These are phyloP conservation scores for Gremmenia infestans DNA, from an alignment of 2,329 filamentous ascomycete species.

Conservation along the genomic window DNA sequence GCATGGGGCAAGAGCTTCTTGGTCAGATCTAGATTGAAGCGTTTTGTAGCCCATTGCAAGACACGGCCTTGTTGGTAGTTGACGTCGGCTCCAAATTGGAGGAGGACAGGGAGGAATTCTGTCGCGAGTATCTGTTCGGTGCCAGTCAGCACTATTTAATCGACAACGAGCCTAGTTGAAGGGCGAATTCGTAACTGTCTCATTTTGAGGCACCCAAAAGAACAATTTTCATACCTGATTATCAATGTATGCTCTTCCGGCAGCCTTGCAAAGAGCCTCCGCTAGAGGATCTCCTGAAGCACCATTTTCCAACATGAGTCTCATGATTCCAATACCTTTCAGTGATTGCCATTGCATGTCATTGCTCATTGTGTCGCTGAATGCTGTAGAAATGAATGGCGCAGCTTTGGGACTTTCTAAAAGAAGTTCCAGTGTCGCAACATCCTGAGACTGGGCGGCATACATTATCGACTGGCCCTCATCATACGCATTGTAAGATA, in stretches of 20 bases:
- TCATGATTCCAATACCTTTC: conserved; percentile 28
- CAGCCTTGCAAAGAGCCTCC: conserved; percentile 48
- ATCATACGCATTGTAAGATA: conserved; percentile 46
- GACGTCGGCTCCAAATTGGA: conserved; percentile 49
- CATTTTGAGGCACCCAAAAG: no score
- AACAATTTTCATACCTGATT: conserved; percentile 30
- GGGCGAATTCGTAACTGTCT: no score
- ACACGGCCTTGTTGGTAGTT: conserved; percentile 50
- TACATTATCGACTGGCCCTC: conserved; percentile 45
- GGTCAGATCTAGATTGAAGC: conserved; percentile 46
- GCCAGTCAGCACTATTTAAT: no score
- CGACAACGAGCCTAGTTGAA: no score
- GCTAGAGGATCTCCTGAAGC: conserved; percentile 48
- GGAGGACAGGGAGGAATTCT: conserved; percentile 46
- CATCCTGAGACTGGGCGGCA: conserved; percentile 7
- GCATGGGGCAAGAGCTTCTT: conserved; percentile 47
- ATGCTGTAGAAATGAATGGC: conserved; percentile 32
- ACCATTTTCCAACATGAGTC: conserved; percentile 45
- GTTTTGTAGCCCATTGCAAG: conserved; percentile 48
- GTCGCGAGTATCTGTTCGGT: conserved; percentile 39
- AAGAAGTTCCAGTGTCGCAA: conserved; percentile 9
- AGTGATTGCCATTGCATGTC: conserved; percentile 47
- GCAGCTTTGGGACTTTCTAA: conserved; percentile 29
- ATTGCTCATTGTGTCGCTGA: conserved; percentile 42
- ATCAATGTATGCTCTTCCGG: conserved; percentile 28